These are phyloP conservation scores for Lepiota venenata DNA, from an alignment of 768 basidiomycete genomes.

Conservation along the genomic window DNA sequence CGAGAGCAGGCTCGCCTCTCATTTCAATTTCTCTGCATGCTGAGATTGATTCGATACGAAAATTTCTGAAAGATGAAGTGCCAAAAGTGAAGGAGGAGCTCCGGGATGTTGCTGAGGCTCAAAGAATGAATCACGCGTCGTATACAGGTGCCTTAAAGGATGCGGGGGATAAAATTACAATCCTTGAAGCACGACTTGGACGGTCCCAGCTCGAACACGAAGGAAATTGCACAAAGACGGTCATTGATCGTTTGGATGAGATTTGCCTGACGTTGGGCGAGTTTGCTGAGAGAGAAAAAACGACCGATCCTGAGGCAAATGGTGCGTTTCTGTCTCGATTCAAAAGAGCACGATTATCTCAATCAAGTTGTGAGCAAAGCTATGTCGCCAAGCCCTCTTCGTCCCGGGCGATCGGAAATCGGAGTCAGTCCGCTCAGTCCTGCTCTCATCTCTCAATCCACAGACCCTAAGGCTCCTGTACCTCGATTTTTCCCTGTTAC, in stretches of 20 bases:
- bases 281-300: neutral
- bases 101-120: neutral
- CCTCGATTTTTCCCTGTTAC: neutral
- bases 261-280: neutral
- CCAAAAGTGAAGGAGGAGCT: neutral
- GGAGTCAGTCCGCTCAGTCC: neutral
- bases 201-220: neutral
- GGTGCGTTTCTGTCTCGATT: neutral
- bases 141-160: neutral
- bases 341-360: no score
- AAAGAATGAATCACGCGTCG: neutral
- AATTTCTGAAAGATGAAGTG: neutral
- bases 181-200: constrained; percentile 1
- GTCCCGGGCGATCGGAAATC: neutral
- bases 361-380: no score
- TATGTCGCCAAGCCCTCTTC: neutral
- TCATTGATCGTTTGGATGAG: constrained; percentile 7
- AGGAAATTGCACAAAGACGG: neutral
- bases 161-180: neutral
- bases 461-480: neutral
- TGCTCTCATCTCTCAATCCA: neutral
- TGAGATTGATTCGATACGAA: neutral
- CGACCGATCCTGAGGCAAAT: neutral
- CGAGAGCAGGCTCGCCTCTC: neutral
- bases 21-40: neutral